Evolutionary conservation across 2,329 filamentous ascomycete species (phyloP).

Genomic region (Bipolaris cookei): DNA sequence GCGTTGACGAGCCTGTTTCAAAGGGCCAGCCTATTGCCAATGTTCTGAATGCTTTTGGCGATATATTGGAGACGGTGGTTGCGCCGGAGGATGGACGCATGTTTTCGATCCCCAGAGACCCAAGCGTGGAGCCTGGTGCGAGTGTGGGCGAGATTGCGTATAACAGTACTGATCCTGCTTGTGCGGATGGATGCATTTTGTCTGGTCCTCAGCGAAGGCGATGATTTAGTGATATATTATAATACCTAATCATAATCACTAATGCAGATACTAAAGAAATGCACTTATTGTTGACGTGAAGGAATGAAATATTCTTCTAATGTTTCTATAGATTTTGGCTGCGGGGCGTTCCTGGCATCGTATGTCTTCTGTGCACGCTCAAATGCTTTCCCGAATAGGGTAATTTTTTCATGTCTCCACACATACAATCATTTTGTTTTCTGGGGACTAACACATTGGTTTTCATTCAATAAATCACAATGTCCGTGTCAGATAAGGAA

Average conservation of each 20-base stretch:
- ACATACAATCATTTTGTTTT: no score
- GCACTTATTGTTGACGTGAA: no score
- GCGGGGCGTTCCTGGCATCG: no score
- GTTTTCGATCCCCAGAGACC: constrained; percentile 45
- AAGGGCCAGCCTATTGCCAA: constrained; percentile 48
- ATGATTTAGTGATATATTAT: not conserved
- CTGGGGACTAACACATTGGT: no score
- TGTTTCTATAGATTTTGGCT: not conserved
- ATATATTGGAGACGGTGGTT: constrained; percentile 45
- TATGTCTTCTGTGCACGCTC: not conserved
- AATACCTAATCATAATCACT: not conserved
- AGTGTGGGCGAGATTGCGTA: constrained; percentile 47
- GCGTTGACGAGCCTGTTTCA: constrained; percentile 42
- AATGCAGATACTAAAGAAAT: not conserved
- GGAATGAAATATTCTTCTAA: no score
- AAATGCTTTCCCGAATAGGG: no score
- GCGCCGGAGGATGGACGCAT: constrained; percentile 44
- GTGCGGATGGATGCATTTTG: constrained; percentile 41
- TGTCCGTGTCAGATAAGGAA: no score
- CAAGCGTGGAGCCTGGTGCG: constrained; percentile 45
- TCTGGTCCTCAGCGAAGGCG: constrained; percentile 18
- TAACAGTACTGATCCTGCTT: constrained; percentile 44
- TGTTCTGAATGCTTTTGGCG: constrained; percentile 47
- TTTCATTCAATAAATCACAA: no score
- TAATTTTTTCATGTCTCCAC: no score